phyloP scores from a whole-genome alignment of 257 asterid genomes.

The Scutellaria baicalensis region DNA sequence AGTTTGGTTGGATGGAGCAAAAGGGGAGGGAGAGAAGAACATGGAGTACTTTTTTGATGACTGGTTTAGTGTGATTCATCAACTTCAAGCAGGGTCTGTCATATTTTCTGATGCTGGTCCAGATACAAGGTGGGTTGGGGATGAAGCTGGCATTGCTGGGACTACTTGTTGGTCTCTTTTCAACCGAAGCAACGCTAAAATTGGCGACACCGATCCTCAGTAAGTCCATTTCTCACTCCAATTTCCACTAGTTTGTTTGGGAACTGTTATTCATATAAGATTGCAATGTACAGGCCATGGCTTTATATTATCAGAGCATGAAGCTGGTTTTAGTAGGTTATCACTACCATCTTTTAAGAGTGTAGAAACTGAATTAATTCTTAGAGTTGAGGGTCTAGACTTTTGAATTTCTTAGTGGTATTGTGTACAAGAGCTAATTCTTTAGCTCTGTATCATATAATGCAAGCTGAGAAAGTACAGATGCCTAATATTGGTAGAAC shows the following conservation, averaged over 20 bases:
- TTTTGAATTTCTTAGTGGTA: not conserved
- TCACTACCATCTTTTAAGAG: not conserved
- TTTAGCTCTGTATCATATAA: not conserved
- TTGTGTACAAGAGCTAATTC: not conserved
- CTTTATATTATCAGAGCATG: not conserved
- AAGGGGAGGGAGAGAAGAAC: slow-evolving; percentile 81
- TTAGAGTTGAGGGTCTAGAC: too few relatives aligned
- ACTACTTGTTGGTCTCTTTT: slow-evolving; percentile 93
- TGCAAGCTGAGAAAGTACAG: not conserved
- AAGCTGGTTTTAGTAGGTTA: not conserved
- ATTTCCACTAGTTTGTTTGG: not conserved
- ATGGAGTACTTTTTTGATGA: slow-evolving; percentile 90
- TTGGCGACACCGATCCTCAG: slow-evolving; percentile 55
- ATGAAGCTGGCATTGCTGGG: slow-evolving; percentile 73
- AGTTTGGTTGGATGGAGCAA: slow-evolving; percentile 86
- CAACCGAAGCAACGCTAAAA: slow-evolving; percentile 48
- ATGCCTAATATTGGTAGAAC: not conserved
- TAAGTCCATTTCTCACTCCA: slow-evolving; percentile 32
- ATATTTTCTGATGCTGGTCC: slow-evolving; percentile 94
- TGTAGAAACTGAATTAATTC: not conserved
- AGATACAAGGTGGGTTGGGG: slow-evolving; percentile 90
- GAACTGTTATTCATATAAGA: not conserved
- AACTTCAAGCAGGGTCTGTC: slow-evolving; percentile 71
- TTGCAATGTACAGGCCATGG: not conserved
- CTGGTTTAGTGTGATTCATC: slow-evolving; percentile 85